Percentiles rank a stretch among this genome's conserved stretches.
phyloP scores from a whole-genome alignment of 306 rosid species.

The Sicyos baderoa region DNA sequence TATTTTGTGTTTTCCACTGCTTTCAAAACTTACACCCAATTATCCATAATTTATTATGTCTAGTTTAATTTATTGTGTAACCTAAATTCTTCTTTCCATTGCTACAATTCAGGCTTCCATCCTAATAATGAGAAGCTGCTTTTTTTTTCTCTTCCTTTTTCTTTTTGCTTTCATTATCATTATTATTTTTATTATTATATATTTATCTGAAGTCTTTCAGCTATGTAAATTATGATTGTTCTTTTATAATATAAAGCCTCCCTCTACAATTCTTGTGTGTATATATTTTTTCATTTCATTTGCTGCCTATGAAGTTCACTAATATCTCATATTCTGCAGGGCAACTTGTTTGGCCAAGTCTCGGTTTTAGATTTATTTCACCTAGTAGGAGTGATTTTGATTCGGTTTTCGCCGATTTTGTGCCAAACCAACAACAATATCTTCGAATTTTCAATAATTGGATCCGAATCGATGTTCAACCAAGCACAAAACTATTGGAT shows the following conservation, averaged over 20 bases:
- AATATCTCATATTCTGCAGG: constrained; percentile 1
- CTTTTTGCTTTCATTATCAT: too few relatives aligned
- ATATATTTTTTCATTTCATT: not conserved
- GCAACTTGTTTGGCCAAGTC: not conserved
- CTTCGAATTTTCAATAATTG: too few relatives aligned
- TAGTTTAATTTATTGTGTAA: constrained; percentile 13
- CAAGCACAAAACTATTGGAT: too few relatives aligned
- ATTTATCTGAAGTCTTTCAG: not conserved
- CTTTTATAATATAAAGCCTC: not conserved
- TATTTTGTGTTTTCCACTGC: constrained; percentile 7
- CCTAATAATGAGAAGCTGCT: constrained; percentile 51
- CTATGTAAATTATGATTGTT: not conserved
- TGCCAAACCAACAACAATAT: too few relatives aligned
- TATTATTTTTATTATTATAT: not conserved
- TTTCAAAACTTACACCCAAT: not conserved
- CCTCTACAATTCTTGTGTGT: too few relatives aligned
- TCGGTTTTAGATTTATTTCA: not conserved
- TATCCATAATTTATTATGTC: not conserved
- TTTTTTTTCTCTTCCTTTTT: constrained; percentile 19
- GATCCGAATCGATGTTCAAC: too few relatives aligned
- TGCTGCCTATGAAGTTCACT: not conserved
- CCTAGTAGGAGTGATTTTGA: too few relatives aligned
- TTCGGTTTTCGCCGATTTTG: too few relatives aligned
- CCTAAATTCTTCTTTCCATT: constrained; percentile 16
- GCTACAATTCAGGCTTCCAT: constrained; percentile 47